phyloP scores from a whole-genome alignment of 495 filamentous ascomycete species.

The Penicillium bovifimosum region DNA sequence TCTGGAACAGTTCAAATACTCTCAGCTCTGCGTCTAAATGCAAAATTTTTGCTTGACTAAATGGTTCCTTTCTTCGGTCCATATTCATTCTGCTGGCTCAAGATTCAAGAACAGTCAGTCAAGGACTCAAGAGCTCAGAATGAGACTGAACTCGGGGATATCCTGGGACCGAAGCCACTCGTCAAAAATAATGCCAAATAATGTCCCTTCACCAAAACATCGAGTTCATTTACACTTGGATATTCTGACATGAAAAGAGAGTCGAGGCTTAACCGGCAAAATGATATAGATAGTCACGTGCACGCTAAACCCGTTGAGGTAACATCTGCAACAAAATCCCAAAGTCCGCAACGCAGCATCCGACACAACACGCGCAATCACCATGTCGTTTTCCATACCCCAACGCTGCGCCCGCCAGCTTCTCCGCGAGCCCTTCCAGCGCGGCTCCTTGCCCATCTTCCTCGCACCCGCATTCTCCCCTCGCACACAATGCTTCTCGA shows the following conservation, averaged over 20 bases:
- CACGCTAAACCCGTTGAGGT: constrained; percentile 27
- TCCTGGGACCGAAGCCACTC: no score
- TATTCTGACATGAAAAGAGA: not conserved
- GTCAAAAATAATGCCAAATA: no score
- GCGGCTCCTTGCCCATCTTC: constrained; percentile 56
- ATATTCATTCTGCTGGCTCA: no score
- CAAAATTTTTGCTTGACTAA: not conserved
- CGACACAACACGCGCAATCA: constrained; percentile 18
- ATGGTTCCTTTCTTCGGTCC: no score
- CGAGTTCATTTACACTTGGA: no score
- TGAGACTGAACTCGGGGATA: no score
- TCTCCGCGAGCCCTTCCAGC: constrained; percentile 28
- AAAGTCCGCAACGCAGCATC: constrained; percentile 26
- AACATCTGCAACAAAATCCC: constrained; percentile 32
- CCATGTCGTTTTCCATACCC: constrained; percentile 33
- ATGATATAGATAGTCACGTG: constrained; percentile 24
- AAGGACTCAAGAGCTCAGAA: no score
- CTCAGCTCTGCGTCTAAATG: no score
- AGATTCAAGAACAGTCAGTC: no score
- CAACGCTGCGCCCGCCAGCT: constrained; percentile 43
- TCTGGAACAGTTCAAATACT: no score
- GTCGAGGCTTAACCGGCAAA: not conserved
- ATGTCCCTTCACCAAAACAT: no score
- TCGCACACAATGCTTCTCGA: constrained; percentile 62
- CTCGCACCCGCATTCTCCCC: constrained; percentile 68